Evolutionary conservation across 164 flowering plant genomes (phyloP).

Genomic region (Kalanchoe fedtschenkoi): DNA sequence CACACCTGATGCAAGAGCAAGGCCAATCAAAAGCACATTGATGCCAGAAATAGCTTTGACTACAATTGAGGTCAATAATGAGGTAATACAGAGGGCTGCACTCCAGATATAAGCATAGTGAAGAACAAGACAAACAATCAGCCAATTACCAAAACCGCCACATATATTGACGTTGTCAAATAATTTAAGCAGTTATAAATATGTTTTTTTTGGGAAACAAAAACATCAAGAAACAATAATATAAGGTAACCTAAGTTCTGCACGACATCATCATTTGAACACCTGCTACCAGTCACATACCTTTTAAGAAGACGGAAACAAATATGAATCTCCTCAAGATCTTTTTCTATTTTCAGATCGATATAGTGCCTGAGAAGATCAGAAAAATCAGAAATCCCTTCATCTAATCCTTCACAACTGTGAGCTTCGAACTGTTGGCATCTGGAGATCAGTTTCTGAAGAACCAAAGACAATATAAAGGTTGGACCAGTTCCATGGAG

Average conservation of each 20-base stretch:
- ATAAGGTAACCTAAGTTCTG: no score
- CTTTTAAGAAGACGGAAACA: conserved; percentile 74
- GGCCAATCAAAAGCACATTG: background rate
- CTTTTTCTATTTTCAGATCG: conserved; percentile 51
- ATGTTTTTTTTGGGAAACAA: background rate
- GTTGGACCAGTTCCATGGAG: conserved; percentile 26
- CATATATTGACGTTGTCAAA: no score
- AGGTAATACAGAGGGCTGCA: no score
- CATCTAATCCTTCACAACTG: conserved; percentile 26
- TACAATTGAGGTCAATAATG: background rate
- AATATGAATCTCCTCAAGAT: conserved; percentile 77
- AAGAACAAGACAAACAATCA: no score
- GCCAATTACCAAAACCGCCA: no score
- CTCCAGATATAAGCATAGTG: no score
- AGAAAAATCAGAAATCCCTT: conserved; percentile 31
- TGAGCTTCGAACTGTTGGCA: conserved; percentile 16
- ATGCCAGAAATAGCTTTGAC: background rate
- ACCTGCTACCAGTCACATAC: conserved; percentile 24
- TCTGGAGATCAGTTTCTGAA: conserved; percentile 34
- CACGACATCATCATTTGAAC: background rate
- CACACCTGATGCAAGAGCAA: conserved; percentile 36
- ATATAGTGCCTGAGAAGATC: conserved; percentile 77
- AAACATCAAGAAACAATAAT: background rate
- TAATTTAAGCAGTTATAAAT: no score
- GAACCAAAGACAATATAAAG: conserved; percentile 40